Evolutionary conservation across 139 green algal genomes (phyloP).

Genomic region (Bryopsis sp.): DNA sequence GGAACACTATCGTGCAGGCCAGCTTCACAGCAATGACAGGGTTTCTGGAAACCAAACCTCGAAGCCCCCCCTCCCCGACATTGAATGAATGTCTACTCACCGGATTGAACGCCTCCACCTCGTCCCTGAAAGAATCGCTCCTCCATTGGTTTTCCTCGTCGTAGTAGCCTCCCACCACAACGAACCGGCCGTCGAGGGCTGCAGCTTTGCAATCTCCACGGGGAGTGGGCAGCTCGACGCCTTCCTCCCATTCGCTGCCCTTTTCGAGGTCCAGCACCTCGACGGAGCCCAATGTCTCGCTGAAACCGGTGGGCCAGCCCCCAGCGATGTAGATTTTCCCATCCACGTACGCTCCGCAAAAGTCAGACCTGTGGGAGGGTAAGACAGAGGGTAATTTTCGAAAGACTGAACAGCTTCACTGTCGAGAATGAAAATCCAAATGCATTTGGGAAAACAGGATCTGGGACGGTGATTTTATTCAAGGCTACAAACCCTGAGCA

Average conservation of each 20-base stretch:
- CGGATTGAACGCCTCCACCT: constrained; percentile 9
- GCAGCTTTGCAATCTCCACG: constrained; percentile 14
- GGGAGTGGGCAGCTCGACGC: neutral
- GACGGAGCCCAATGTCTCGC: neutral
- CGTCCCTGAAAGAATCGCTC: constrained; percentile 4
- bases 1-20: too few relatives aligned
- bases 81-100: too few relatives aligned
- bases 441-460: too few relatives aligned
- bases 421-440: neutral
- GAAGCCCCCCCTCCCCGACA: too few relatives aligned
- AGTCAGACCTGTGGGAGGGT: neutral
- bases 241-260: neutral
- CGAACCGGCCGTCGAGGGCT: neutral
- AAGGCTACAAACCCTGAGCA: too few relatives aligned
- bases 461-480: too few relatives aligned
- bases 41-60: too few relatives aligned
- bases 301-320: neutral
- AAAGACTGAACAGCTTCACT: constrained; percentile 4
- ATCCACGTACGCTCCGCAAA: constrained; percentile 11
- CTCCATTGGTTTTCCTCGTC: neutral
- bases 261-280: neutral
- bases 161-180: constrained; percentile 18
- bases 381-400: neutral
- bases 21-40: too few relatives aligned
- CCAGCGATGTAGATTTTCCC: constrained; percentile 7